These are phyloP conservation scores for Selaginella tamariscina DNA, from an alignment of 75 land plant genomes.

Conservation along the genomic window DNA sequence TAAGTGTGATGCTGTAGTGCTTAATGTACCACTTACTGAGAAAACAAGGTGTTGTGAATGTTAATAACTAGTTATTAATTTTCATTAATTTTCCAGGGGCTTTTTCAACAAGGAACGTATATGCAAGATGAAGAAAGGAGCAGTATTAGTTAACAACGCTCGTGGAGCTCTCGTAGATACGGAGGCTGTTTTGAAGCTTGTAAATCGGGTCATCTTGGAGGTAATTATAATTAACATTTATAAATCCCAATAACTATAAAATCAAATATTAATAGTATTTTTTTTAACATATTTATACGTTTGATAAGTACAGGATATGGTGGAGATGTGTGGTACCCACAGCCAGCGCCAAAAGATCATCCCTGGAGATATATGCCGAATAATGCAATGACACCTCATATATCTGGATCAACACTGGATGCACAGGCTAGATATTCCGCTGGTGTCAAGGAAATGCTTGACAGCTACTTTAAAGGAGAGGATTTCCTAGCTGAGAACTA, in stretches of 20 bases:
- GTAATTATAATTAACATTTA: too few relatives aligned
- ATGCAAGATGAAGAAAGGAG: slow-evolving; percentile 74
- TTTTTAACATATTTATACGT: not conserved
- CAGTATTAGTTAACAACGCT: slow-evolving; percentile 80
- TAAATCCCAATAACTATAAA: too few relatives aligned
- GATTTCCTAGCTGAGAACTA: slow-evolving; percentile 63
- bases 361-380: slow-evolving; percentile 94
- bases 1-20: slow-evolving; percentile 73
- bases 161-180: slow-evolving; percentile 85
- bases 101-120: slow-evolving; percentile 71
- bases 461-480: slow-evolving; percentile 69
- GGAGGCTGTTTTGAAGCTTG: slow-evolving; percentile 82
- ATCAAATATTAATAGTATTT: too few relatives aligned
- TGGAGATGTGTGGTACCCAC: slow-evolving; percentile 93
- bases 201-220: slow-evolving; percentile 79
- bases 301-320: slow-evolving; percentile 59
- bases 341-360: slow-evolving; percentile 91
- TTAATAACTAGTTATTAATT: too few relatives aligned
- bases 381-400: slow-evolving; percentile 94
- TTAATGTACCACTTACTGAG: slow-evolving; percentile 79
- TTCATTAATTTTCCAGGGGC: too few relatives aligned
- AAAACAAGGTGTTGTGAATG: slow-evolving; percentile 55
- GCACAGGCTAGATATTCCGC: slow-evolving; percentile 78
- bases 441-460: slow-evolving; percentile 78
- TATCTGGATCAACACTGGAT: slow-evolving; percentile 91